Evolutionary conservation across 495 filamentous ascomycete species (phyloP).

Genomic region (Choiromyces venosus): DNA sequence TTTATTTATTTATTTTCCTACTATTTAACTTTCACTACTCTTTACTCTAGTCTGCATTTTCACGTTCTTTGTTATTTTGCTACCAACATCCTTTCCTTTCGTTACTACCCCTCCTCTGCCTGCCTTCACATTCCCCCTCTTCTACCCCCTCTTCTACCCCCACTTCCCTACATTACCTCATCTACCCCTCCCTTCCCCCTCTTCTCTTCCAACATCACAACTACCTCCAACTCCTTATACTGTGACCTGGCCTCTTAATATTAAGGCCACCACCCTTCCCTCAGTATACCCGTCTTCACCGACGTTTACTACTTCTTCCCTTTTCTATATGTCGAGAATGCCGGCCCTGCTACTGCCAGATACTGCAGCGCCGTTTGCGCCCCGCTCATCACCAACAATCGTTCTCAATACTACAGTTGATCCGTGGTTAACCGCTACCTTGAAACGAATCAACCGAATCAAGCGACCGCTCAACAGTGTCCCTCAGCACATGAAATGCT

Average conservation of each 20-base stretch:
- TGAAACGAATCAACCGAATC: constrained; percentile 95
- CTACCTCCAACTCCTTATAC: not conserved
- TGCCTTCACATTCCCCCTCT: not conserved
- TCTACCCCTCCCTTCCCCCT: not conserved
- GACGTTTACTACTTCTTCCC: constrained; percentile 24
- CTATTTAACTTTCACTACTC: constrained; percentile 22
- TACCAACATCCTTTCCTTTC: not conserved
- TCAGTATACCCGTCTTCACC: constrained; percentile 16
- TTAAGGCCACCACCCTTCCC: not conserved
- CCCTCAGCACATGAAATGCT: constrained; percentile 89
- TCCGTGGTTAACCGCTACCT: constrained; percentile 91
- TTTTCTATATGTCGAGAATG: constrained; percentile 55
- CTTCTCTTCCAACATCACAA: not conserved
- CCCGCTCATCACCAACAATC: constrained; percentile 88
- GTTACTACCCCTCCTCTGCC: not conserved
- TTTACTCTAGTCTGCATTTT: constrained; percentile 21
- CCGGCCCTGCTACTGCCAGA: constrained; percentile 86
- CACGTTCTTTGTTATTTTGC: not conserved
- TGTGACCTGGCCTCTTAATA: not conserved
- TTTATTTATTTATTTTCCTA: constrained; percentile 31
- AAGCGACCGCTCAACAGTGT: constrained; percentile 98
- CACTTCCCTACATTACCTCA: constrained; percentile 13
- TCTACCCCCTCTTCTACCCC: not conserved
- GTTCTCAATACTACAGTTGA: constrained; percentile 91
- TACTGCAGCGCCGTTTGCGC: constrained; percentile 93